Evolutionary conservation across 1,284 basidiomycete genomes (phyloP), one percentile per base, ranked within the genome.

Genomic region (Puccinia triticina): DNA sequence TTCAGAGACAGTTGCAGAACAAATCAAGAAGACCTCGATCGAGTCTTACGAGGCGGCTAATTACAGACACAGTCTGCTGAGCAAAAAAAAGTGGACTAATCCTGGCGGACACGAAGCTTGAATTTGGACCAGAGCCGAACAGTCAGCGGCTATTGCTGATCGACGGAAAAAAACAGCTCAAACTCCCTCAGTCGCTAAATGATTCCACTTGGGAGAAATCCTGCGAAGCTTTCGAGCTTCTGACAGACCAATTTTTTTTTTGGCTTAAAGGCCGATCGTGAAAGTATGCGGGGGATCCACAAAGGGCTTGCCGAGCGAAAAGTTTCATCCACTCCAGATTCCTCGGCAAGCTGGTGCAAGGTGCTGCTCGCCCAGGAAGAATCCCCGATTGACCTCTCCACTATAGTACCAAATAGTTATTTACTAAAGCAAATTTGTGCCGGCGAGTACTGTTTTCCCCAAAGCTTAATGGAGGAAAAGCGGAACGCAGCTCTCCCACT

Each of bases 31-130:
- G 29, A 89, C 90, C 2, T 90, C 94, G 5, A 85, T 95, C 37
- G 88, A 90, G 55, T 89, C 96, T 0, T 96, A 95, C 89, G 89
- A 89, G 23, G 90, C 91, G 72, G 91, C 94, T 0, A 90, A 89
- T 43, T n/a, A n/a, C n/a, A 92, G 95, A 86, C 94, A 96, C 10
- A 89, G 90, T 53, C 89, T 90, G 16, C 90, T 91, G 8, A 95
- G 94, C 34, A 64, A 69, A n/a, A 64, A 64, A 69, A n/a, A 64
- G 64, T 21, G 57, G 67, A n/a, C 90, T 99, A 84, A 97, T 99
- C 85, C 91, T 99, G 59, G 97, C 96, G 61, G 97, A 99, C 87
- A 95, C 93, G 66, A 95, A 95, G 86, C 94, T 95, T 87, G 94
- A 95, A 87, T 95, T 94, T 85, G 94, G 93, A 4, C 89, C 95